A percentile compares a stretch with the other conserved stretches of the same genome.
These are phyloP conservation scores for Brasilioporus rufonigricans DNA, from an alignment of 768 basidiomycete genomes.

Conservation along the genomic window DNA sequence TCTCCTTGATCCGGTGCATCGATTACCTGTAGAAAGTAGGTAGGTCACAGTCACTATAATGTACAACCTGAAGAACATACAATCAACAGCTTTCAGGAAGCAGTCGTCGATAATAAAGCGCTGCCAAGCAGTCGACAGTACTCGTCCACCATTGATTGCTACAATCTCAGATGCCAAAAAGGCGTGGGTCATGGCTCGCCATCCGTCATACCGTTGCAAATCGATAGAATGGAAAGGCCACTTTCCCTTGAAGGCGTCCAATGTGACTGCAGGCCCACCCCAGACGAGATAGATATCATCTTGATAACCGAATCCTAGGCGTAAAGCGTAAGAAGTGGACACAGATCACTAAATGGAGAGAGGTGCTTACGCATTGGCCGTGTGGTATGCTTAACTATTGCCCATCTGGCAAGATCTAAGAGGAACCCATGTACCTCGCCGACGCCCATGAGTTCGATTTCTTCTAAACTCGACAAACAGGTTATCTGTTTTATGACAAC, in stretches of 20 bases:
- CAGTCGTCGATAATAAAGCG: conserved; percentile 21
- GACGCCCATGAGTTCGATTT: conserved; percentile 22
- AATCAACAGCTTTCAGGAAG: conserved; percentile 20
- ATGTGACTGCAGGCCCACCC: conserved; percentile 10
- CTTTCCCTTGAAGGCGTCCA: conserved; percentile 10
- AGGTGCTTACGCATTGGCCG: not conserved
- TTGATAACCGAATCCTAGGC: not conserved
- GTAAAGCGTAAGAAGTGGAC: not conserved
- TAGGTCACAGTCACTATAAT: not conserved
- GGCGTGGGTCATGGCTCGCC: conserved; percentile 8
- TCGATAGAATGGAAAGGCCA: not conserved
- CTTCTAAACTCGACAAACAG: conserved; percentile 9
- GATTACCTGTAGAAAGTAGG: not conserved
- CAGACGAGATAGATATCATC: conserved; percentile 12
- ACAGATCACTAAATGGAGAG: not conserved
- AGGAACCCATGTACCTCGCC: conserved; percentile 20
- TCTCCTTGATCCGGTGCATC: conserved; percentile 12
- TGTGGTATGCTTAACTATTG: conserved; percentile 1
- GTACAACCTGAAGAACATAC: conserved; percentile 12
- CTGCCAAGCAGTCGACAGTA: not conserved
- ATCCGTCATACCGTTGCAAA: conserved; percentile 5
- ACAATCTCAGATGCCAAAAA: conserved; percentile 2
- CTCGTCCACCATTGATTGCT: not conserved
- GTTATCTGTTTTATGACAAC: conserved; percentile 2
- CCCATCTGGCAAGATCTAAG: conserved; percentile 16